Base-by-base conservation (phyloP, 805 yeast genomes). In the Metschnikowia colocasiae region DNA sequence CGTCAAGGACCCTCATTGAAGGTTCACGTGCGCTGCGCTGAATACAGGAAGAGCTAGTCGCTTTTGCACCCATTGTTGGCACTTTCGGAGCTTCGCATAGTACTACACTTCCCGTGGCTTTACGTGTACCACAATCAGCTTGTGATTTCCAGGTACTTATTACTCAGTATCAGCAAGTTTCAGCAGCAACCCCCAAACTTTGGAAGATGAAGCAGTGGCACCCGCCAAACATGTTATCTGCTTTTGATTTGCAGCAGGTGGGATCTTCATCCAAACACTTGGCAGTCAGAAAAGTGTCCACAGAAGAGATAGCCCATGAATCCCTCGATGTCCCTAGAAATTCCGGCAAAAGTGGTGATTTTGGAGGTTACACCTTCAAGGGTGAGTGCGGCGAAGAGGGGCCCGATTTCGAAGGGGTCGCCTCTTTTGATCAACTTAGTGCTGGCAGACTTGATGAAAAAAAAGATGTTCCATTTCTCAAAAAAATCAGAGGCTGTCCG, bases 61-160 rank as follows among this genome's bases (percentile, higher is more conserved):
- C 29, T 23, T 36, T 36, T 36, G 40, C 40, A 36, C 40, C 40
- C 40, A 36, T 36, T 23, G 40, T 23, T 36, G 29, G 27, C 26
- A 15, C 13, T 15, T 36, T 22, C 16, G 8, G 27, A 15, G 30
- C 30, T 36, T 22, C 20, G 9, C 10, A 22, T 3, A 22, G 19
- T 18, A 15, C 13, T 31, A 12, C 34, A 10, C 34, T 8, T 31
- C 34, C 34, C 9, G 34, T 31, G 34, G 16, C 19, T 31, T 31
- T 31, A 12, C n/a, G 19, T 4, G 12, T 31, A 25, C 10, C 9
- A 33, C 36, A 33, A 19, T 20, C 25, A 12, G n/a, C 23, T n/a
- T 35, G 12, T 22, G 22, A 18, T 8, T 20, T 13, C n/a, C 23
- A 20, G 10, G 6, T 19, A 18, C 23, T 33, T 19, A 33, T 6